Evolutionary conservation across 441 rosid species (phyloP).

Genomic region (Viola pubescens): DNA sequence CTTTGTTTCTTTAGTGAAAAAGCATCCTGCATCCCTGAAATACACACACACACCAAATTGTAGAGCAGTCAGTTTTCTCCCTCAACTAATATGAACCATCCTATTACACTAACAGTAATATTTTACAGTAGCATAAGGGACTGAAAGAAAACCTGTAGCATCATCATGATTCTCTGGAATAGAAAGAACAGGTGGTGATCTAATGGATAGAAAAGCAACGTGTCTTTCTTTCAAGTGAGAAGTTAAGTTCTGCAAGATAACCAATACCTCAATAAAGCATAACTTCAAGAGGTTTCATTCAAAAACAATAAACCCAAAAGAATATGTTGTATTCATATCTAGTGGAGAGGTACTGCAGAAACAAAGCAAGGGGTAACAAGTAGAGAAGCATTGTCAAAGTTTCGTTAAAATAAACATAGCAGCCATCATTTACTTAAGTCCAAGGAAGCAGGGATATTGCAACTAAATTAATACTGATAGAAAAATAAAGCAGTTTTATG

Average conservation of each 20-base stretch:
- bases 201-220: conserved; percentile 36
- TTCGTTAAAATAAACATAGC: too few relatives aligned
- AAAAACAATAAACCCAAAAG: background rate
- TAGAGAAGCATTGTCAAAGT: background rate
- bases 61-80: background rate
- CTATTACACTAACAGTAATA: background rate
- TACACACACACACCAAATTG: background rate
- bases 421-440: too few relatives aligned
- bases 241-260: conserved; percentile 41
- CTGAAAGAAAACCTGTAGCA: conserved; percentile 27
- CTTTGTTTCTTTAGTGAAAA: conserved; percentile 36
- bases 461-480: too few relatives aligned
- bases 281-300: background rate
- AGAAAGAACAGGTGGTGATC: conserved; percentile 65
- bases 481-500: too few relatives aligned
- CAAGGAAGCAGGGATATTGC: too few relatives aligned
- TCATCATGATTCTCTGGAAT: conserved; percentile 17
- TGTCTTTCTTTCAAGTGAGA: conserved; percentile 41
- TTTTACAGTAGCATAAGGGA: background rate
- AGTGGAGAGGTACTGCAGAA: background rate
- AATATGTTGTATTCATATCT: background rate
- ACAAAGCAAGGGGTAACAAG: background rate
- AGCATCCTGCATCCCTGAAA: background rate
- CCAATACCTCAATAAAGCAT: background rate
- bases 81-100: background rate